Evolutionary conservation across 441 rosid species (phyloP).

Genomic region (Viola pubescens): DNA sequence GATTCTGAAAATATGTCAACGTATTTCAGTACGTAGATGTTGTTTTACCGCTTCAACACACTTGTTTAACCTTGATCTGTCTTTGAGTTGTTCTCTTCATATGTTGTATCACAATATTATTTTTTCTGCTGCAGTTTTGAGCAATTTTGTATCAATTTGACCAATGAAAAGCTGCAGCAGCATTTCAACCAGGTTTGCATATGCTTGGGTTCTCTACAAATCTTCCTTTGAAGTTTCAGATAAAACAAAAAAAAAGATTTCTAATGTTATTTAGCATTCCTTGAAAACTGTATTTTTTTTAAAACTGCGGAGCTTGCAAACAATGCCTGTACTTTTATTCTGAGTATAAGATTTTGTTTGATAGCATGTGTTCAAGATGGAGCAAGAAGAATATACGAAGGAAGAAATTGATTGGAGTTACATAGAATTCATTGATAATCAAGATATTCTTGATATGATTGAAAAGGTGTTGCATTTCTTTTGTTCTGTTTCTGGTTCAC

Average conservation of each 20-base stretch:
- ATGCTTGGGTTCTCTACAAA: slow-evolving; percentile 20
- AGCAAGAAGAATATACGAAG: slow-evolving; percentile 90
- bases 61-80: too few relatives aligned
- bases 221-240: slow-evolving; percentile 1
- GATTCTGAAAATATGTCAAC: too few relatives aligned
- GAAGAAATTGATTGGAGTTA: slow-evolving; percentile 97
- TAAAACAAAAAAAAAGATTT: too few relatives aligned
- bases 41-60: too few relatives aligned
- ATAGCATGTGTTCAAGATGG: slow-evolving; percentile 99
- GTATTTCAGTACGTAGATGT: too few relatives aligned
- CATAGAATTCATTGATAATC: slow-evolving; percentile 91
- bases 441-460: slow-evolving; percentile 90
- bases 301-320: too few relatives aligned
- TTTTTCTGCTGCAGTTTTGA: slow-evolving; percentile 54
- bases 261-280: too few relatives aligned
- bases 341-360: slow-evolving; percentile 29
- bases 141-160: slow-evolving; percentile 95
- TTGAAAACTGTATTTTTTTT: too few relatives aligned
- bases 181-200: slow-evolving; percentile 80
- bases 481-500: background rate
- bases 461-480: slow-evolving; percentile 57
- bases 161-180: slow-evolving; percentile 97
- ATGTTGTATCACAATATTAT: background rate
- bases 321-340: too few relatives aligned
- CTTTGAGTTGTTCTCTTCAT: background rate